Percentiles rank a stretch among this genome's conserved stretches.
Evolutionary conservation across 1,139 yeast genomes (phyloP).

Genomic region (Yamadazyma buinensis): DNA sequence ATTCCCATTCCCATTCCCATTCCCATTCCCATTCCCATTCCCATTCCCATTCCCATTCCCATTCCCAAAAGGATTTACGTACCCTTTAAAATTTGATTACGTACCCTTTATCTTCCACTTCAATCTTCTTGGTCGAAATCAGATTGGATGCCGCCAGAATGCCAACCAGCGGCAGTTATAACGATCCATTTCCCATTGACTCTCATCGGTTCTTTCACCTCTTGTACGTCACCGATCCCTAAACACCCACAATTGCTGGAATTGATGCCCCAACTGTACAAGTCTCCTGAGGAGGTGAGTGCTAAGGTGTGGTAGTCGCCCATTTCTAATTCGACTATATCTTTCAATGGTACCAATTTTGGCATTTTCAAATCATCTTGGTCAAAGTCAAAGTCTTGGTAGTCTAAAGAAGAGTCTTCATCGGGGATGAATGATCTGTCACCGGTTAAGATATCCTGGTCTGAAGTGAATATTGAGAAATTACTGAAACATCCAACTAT

Average conservation of each 20-base stretch:
- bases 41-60: no score
- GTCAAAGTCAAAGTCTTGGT: neutral
- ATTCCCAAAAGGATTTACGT: no score
- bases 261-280: constrained; percentile 73
- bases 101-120: no score
- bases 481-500: constrained; percentile 47
- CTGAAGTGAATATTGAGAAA: constrained; percentile 53
- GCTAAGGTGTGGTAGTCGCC: constrained; percentile 78
- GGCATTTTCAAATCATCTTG: constrained; percentile 31
- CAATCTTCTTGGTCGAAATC: no score
- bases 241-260: constrained; percentile 63
- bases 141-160: constrained; percentile 47
- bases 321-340: constrained; percentile 55
- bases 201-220: constrained; percentile 44
- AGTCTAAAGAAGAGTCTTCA: neutral
- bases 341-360: constrained; percentile 16
- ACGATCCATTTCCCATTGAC: constrained; percentile 42
- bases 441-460: constrained; percentile 43
- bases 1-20: no score
- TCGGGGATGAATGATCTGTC: constrained; percentile 12
- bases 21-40: no score
- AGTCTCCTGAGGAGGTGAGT: constrained; percentile 52
- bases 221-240: constrained; percentile 50
- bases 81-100: no score
- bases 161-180: constrained; percentile 80